Conservation (phyloP, 2,329 filamentous ascomycete genomes). For the Graphilbum ipis-grandicollis region DNA sequence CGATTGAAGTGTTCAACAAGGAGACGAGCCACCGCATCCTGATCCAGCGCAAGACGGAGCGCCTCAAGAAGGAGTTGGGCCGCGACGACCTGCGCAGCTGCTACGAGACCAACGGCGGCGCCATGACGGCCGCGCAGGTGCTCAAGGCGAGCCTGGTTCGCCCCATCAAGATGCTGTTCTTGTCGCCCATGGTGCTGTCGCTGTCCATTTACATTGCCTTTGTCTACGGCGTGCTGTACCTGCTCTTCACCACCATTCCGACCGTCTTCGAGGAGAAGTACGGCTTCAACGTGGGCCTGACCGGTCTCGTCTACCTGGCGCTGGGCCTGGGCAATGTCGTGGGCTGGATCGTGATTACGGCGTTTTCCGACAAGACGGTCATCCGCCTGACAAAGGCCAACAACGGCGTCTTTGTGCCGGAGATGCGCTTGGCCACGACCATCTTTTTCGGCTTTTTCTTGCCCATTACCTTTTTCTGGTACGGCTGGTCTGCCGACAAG, state of each 20-base stretch:
- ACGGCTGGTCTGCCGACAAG: slow-evolving; percentile 10
- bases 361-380: slow-evolving; percentile 19
- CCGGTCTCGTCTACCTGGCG: slow-evolving; percentile 31
- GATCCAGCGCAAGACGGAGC: slow-evolving; percentile 28
- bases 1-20: slow-evolving; percentile 22
- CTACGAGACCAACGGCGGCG: slow-evolving; percentile 15
- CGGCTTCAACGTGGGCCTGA: slow-evolving; percentile 25
- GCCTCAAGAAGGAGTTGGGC: slow-evolving; percentile 26
- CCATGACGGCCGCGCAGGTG: slow-evolving; percentile 10
- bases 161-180: slow-evolving; percentile 31
- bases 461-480: slow-evolving; percentile 21
- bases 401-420: slow-evolving; percentile 16
- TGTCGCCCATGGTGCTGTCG: slow-evolving; percentile 27
- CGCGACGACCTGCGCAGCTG: slow-evolving; percentile 27
- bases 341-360: slow-evolving; percentile 15
- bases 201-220: slow-evolving; percentile 33
- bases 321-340: slow-evolving; percentile 17
- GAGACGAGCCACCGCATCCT: slow-evolving; percentile 34
- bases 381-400: slow-evolving; percentile 21
- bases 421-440: slow-evolving; percentile 17
- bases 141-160: slow-evolving; percentile 26
- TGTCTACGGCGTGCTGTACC: slow-evolving; percentile 32
- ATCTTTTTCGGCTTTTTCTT: slow-evolving; percentile 13
- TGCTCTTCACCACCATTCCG: slow-evolving; percentile 37
- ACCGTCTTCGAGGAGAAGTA: slow-evolving; percentile 29